A percentile compares a stretch with the other conserved stretches of the same genome.
phyloP scores from a whole-genome alignment of 2,329 filamentous ascomycete genomes.

The Davidsoniella australis region DNA sequence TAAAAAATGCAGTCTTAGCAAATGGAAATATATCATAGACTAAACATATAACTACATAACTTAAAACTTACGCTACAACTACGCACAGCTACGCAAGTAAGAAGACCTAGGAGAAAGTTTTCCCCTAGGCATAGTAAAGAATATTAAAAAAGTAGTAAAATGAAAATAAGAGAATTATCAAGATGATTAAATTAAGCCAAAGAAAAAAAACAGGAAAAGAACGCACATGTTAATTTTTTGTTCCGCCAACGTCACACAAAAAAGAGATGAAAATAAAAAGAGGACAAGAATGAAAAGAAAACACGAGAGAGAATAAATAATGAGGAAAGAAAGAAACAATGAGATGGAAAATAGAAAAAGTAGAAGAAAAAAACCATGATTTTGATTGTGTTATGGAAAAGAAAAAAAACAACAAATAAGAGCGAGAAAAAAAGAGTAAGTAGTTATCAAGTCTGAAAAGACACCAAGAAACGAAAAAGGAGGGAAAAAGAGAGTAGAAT shows the following conservation, averaged over 20 bases:
- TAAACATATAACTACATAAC: too few species aligned
- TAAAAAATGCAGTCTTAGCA: too few species aligned
- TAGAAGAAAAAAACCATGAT: neutral
- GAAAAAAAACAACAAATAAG: neutral
- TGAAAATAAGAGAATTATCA: too few species aligned
- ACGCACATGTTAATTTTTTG: neutral
- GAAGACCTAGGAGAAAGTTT: too few species aligned
- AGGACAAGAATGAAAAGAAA: neutral
- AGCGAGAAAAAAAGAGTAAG: neutral
- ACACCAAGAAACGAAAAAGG: neutral
- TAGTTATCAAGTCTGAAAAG: neutral
- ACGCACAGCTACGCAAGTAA: too few species aligned
- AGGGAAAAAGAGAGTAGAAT: neutral
- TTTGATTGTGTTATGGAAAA: neutral
- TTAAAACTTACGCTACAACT: too few species aligned
- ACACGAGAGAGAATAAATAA: neutral
- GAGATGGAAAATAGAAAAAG: neutral
- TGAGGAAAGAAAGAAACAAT: neutral
- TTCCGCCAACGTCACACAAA: neutral
- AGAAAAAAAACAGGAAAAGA: neutral
- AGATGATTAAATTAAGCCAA: too few species aligned
- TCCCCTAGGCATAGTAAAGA: too few species aligned
- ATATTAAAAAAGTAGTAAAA: too few species aligned
- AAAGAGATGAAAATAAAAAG: neutral
- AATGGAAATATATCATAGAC: too few species aligned